Evolutionary conservation across 257 asterid genomes (phyloP).

Genomic region (Lycium barbarum): DNA sequence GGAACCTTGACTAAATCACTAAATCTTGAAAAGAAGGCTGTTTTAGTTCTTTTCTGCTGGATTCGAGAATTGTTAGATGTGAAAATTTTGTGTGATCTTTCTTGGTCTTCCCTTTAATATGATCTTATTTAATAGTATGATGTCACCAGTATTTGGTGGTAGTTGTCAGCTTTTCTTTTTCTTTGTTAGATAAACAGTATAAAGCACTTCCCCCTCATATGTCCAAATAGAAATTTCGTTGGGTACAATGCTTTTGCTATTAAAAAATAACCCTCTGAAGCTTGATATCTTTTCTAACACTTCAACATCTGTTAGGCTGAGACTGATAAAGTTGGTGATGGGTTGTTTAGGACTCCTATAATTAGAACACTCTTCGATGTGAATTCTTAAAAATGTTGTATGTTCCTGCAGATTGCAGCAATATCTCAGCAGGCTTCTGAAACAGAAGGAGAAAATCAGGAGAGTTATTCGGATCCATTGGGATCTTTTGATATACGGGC

Average conservation of each 20-base stretch:
- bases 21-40: not conserved
- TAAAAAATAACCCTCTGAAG: not conserved
- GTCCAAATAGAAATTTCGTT: slow-evolving; percentile 22
- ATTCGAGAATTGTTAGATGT: not conserved
- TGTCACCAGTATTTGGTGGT: not conserved
- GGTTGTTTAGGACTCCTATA: not conserved
- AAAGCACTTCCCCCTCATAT: not conserved
- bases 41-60: not conserved
- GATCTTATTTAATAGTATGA: not conserved
- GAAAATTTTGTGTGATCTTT: not conserved
- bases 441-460: slow-evolving; percentile 46
- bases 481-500: slow-evolving; percentile 79
- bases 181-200: not conserved
- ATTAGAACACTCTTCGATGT: not conserved
- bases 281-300: slow-evolving; percentile 8
- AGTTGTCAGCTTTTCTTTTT: not conserved
- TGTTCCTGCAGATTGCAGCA: slow-evolving; percentile 71
- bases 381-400: not conserved
- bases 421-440: slow-evolving; percentile 78
- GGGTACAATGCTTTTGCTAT: not conserved
- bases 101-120: slow-evolving; percentile 8
- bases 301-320: not conserved
- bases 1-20: not conserved
- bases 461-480: slow-evolving; percentile 46
- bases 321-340: not conserved